phyloP scores from a whole-genome alignment of 2,329 filamentous ascomycete genomes.

The Colletotrichum sp. region DNA sequence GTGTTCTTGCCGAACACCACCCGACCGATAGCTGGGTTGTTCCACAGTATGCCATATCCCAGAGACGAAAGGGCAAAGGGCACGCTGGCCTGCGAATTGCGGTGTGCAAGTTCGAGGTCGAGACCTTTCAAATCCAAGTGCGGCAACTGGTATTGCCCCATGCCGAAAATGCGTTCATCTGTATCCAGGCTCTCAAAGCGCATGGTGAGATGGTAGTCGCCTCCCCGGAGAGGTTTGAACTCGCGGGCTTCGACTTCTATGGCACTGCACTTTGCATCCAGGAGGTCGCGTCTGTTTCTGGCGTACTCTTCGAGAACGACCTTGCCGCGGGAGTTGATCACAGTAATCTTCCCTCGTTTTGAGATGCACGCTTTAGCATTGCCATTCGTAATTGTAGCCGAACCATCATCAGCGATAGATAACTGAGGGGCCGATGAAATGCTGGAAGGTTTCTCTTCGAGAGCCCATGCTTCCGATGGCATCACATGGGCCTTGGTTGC shows the following conservation, averaged over 20 bases:
- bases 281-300: constrained; percentile 30
- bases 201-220: constrained; percentile 57
- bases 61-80: constrained; percentile 62
- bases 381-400: neutral
- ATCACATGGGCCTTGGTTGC: constrained; percentile 40
- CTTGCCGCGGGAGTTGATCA: constrained; percentile 30
- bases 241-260: constrained; percentile 59
- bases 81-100: constrained; percentile 66
- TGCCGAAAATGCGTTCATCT: constrained; percentile 65
- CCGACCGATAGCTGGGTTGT: constrained; percentile 63
- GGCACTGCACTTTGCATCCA: constrained; percentile 60
- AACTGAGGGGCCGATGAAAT: neutral
- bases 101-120: constrained; percentile 65
- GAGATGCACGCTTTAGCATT: neutral
- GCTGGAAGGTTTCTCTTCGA: neutral
- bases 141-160: constrained; percentile 69
- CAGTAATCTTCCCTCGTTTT: neutral
- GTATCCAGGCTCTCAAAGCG: constrained; percentile 57
- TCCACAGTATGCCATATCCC: constrained; percentile 67
- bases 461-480: neutral
- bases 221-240: constrained; percentile 53
- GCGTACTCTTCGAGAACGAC: constrained; percentile 33
- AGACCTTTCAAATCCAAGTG: constrained; percentile 62
- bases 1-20: constrained; percentile 63
- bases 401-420: neutral